Conservation (phyloP, 2,329 filamentous ascomycete genomes). For the Colletotrichum tamarilloi region DNA sequence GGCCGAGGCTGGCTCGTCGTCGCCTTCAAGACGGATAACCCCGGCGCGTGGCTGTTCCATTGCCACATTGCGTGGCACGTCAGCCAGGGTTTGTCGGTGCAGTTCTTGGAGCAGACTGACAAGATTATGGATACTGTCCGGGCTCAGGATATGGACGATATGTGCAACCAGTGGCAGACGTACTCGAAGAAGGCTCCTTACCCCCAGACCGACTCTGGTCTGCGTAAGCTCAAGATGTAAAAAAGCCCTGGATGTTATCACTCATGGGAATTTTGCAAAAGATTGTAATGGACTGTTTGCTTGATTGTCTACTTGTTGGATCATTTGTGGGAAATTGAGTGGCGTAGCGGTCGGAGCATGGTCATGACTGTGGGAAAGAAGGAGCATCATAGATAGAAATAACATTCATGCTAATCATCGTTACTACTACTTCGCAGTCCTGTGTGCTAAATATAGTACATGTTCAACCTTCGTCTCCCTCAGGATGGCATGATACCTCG, state of each 20-base stretch:
- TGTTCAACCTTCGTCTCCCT: too few relatives aligned
- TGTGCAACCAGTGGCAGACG: slow-evolving; percentile 15
- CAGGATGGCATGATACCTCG: too few relatives aligned
- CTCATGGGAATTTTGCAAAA: not conserved
- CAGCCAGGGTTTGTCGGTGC: slow-evolving; percentile 58
- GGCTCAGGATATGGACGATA: slow-evolving; percentile 11
- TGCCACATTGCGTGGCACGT: slow-evolving; percentile 64
- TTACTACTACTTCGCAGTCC: not conserved
- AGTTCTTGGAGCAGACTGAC: slow-evolving; percentile 57
- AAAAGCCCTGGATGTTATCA: rapidly evolving
- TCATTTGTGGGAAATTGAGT: not conserved
- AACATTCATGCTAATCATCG: not conserved
- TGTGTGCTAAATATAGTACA: too few relatives aligned
- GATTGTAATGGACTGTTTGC: not conserved
- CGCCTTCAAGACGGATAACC: slow-evolving; percentile 61
- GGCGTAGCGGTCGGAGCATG: slow-evolving; percentile 14
- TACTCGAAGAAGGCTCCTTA: slow-evolving; percentile 16
- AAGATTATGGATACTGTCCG: slow-evolving; percentile 31
- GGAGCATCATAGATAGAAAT: slow-evolving; percentile 29
- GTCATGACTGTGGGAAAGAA: slow-evolving; percentile 4
- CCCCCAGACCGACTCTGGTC: slow-evolving; percentile 22
- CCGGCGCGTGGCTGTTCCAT: slow-evolving; percentile 59
- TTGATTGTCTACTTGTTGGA: not conserved
- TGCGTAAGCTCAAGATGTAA: not conserved
- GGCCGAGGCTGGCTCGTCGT: slow-evolving; percentile 56